Percentiles rank a stretch among this genome's conserved stretches.
Evolutionary conservation across 129 eudicot genomes (phyloP).

Genomic region (Artemisia tridentata): DNA sequence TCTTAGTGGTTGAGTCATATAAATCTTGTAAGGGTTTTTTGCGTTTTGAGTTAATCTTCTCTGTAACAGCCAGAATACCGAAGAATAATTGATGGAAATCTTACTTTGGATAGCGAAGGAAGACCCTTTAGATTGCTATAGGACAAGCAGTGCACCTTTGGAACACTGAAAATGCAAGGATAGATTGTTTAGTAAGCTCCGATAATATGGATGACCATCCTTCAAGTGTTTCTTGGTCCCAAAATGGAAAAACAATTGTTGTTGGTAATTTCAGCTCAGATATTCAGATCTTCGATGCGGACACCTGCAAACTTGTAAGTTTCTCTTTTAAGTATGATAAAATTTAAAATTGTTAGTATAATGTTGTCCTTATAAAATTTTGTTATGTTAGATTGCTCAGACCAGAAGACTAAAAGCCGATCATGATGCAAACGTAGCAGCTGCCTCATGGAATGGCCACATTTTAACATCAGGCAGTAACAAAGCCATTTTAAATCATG

Average conservation of each 20-base stretch:
- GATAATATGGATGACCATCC: too few species aligned
- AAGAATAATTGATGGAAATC: constrained; percentile 41
- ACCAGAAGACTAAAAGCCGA: constrained; percentile 51
- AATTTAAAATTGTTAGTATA: too few species aligned
- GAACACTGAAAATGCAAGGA: constrained; percentile 38
- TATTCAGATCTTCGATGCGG: too few species aligned
- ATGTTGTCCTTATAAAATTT: background rate
- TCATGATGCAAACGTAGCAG: constrained; percentile 36
- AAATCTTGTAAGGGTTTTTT: too few species aligned
- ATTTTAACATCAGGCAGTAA: constrained; percentile 55
- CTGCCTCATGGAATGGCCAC: constrained; percentile 61
- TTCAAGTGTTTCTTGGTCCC: constrained; percentile 58
- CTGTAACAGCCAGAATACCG: constrained; percentile 28
- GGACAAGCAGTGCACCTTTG: constrained; percentile 46
- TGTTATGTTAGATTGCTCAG: constrained; percentile 24
- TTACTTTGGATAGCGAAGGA: constrained; percentile 56
- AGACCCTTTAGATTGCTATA: constrained; percentile 61
- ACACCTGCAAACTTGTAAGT: too few species aligned
- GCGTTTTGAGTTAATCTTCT: background rate
- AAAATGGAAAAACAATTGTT: constrained; percentile 45
- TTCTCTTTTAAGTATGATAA: too few species aligned
- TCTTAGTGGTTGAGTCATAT: too few species aligned
- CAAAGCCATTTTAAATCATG: too few species aligned
- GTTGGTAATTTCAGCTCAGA: too few species aligned
- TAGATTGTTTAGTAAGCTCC: constrained; percentile 22